Percentiles rank a stretch among this genome's conserved stretches.
phyloP scores from a whole-genome alignment of 75 land plant genomes.

The Sequoiadendron giganteum region DNA sequence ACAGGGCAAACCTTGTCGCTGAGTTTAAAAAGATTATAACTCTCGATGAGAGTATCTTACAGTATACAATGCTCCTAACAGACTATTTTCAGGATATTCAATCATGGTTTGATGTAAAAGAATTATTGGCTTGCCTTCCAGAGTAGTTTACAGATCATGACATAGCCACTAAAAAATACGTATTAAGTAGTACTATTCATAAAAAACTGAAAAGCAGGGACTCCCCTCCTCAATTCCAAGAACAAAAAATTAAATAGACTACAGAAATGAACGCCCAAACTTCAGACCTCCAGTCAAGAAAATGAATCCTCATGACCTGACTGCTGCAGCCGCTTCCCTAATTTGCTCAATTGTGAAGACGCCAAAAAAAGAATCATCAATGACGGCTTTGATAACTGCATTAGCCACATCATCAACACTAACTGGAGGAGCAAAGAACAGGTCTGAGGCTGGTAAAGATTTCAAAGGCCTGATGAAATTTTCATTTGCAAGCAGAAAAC shows the following conservation, averaged over 20 bases:
- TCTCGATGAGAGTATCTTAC: not conserved
- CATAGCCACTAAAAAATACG: not conserved
- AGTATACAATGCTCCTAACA: not conserved
- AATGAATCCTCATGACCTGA: conserved; percentile 15
- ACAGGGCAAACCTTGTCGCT: not conserved
- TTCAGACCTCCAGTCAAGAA: not conserved
- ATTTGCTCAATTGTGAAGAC: conserved; percentile 90
- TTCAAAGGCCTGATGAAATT: conserved; percentile 61
- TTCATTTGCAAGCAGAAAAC: conserved; percentile 57
- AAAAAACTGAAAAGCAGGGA: not conserved
- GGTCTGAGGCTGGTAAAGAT: conserved; percentile 91
- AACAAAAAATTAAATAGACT: not conserved
- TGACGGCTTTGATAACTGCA: conserved; percentile 72
- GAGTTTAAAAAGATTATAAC: not conserved
- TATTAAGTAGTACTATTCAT: not conserved
- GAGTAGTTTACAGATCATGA: not conserved
- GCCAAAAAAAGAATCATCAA: conserved; percentile 79
- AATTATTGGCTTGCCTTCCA: not conserved
- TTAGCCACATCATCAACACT: conserved; percentile 92
- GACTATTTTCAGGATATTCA: not conserved
- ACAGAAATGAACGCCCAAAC: not conserved
- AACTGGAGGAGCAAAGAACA: conserved; percentile 84
- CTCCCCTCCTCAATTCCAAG: not conserved
- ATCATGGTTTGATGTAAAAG: not conserved
- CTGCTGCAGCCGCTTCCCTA: conserved; percentile 76